Conservation (phyloP, 495 filamentous ascomycete genomes). For the Neurospora sp. region DNA sequence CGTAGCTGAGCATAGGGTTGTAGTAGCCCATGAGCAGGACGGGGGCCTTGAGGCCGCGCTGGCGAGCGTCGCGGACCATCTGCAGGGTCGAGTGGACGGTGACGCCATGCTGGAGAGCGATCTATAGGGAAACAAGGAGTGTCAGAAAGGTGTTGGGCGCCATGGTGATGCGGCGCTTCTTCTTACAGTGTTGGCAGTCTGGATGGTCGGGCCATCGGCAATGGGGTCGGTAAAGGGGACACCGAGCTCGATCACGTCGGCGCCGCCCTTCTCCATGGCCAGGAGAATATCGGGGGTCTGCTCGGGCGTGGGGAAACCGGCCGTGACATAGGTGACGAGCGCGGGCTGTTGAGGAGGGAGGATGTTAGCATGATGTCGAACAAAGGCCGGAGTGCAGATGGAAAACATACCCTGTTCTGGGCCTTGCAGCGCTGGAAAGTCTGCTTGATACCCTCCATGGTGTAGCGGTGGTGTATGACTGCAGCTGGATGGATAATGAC, state of each 20-base stretch:
- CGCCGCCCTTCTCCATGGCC: constrained; percentile 85
- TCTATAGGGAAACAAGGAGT: not conserved
- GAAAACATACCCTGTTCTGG: constrained; percentile 49
- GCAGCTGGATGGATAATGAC: not conserved
- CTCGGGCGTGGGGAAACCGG: constrained; percentile 78
- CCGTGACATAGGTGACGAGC: constrained; percentile 92
- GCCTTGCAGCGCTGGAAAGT: constrained; percentile 85
- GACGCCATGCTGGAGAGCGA: constrained; percentile 80
- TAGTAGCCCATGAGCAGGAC: constrained; percentile 98
- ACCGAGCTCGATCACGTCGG: constrained; percentile 77
- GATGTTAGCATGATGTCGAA: not conserved
- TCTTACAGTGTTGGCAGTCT: constrained; percentile 72
- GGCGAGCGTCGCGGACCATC: constrained; percentile 68
- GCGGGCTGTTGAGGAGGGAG: constrained; percentile 41
- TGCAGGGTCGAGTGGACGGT: constrained; percentile 66
- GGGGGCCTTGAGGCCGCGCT: constrained; percentile 65
- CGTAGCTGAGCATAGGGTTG: constrained; percentile 87
- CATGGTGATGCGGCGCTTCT: not conserved
- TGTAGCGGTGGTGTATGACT: constrained; percentile 1
- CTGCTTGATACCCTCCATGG: constrained; percentile 69
- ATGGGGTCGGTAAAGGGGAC: constrained; percentile 97
- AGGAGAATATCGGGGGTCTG: constrained; percentile 76
- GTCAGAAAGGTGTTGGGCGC: not conserved
- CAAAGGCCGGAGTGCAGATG: constrained; percentile 17
- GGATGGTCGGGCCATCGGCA: constrained; percentile 90